Evolutionary conservation across 192 early-diverging fungal species (phyloP).

Genomic region (Lunasporangiospora selenospora): DNA sequence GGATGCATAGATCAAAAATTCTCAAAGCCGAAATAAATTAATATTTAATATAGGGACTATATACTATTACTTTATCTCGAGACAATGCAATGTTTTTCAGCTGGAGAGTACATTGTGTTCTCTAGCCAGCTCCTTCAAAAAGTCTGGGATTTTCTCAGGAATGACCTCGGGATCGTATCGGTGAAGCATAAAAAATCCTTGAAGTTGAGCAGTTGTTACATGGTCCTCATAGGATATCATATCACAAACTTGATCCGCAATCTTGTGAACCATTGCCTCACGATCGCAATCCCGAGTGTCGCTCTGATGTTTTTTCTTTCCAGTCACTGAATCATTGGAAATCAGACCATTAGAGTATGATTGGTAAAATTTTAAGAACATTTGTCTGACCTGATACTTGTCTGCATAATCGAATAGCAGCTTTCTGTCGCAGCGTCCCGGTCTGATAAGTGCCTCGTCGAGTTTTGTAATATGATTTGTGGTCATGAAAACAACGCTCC

Average conservation of each 20-base stretch:
- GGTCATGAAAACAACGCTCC: constrained; percentile 59
- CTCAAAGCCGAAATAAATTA: too few species aligned
- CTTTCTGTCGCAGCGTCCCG: constrained; percentile 60
- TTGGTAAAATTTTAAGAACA: constrained; percentile 54
- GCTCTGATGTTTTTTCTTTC: too few species aligned
- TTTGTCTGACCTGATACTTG: constrained; percentile 46
- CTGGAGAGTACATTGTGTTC: too few species aligned
- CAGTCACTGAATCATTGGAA: too few species aligned
- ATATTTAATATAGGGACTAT: too few species aligned
- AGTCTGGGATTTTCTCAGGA: constrained; percentile 24
- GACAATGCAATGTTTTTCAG: too few species aligned
- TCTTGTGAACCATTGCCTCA: constrained; percentile 28
- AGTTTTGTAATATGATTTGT: constrained; percentile 54
- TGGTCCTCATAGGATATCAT: constrained; percentile 21
- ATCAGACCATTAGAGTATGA: too few species aligned
- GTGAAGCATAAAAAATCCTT: constrained; percentile 46
- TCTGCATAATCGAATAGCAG: constrained; percentile 58
- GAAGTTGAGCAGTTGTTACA: constrained; percentile 42
- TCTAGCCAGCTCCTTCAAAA: constrained; percentile 20
- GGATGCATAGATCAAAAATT: too few species aligned
- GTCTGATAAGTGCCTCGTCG: constrained; percentile 57
- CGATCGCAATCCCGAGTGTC: constrained; percentile 16
- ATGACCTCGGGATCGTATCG: constrained; percentile 38
- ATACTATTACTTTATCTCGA: too few species aligned
- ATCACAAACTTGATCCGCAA: constrained; percentile 26